Evolutionary conservation across 2,329 filamentous ascomycete species (phyloP).

Genomic region (Trichoderma brevicompactum): DNA sequence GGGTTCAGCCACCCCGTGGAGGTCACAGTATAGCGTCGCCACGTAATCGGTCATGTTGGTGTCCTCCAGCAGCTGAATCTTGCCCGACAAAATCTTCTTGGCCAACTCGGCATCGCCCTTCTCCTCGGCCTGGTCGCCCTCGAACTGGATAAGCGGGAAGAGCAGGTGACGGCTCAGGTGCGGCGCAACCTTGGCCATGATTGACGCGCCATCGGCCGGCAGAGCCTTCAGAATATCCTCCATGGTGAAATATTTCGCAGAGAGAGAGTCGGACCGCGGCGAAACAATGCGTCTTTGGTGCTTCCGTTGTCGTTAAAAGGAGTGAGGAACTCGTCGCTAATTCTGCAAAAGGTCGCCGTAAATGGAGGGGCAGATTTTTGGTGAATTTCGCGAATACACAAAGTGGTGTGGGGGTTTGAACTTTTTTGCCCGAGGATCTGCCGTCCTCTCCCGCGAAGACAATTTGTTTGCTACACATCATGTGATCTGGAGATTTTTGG

Average conservation of each 20-base stretch:
- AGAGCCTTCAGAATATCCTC: constrained; percentile 56
- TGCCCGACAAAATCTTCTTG: constrained; percentile 77
- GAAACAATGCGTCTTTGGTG: background rate
- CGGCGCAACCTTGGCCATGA: constrained; percentile 86
- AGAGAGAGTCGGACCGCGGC: constrained; percentile 8
- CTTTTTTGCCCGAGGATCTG: constrained; percentile 40
- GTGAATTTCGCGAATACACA: constrained; percentile 48
- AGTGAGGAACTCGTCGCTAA: constrained; percentile 14
- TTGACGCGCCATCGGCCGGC: constrained; percentile 70
- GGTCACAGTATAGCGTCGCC: constrained; percentile 85
- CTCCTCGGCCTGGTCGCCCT: constrained; percentile 79
- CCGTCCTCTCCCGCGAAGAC: constrained; percentile 34
- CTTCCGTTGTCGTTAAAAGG: constrained; percentile 1
- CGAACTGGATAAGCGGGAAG: constrained; percentile 94
- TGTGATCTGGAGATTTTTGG: constrained; percentile 46
- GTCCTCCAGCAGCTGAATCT: constrained; percentile 91
- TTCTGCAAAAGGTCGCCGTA: constrained; percentile 37
- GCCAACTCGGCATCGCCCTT: constrained; percentile 62
- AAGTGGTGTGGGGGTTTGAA: constrained; percentile 43
- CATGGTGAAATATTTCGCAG: constrained; percentile 36
- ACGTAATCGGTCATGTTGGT: constrained; percentile 99
- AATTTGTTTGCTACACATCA: constrained; percentile 36
- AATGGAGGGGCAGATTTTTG: constrained; percentile 51
- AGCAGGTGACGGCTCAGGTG: constrained; percentile 95
- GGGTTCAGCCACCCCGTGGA: constrained; percentile 76